Evolutionary conservation across 768 basidiomycete genomes (phyloP), one percentile per base, ranked within the genome.

Genomic region (Collybia mongolica): DNA sequence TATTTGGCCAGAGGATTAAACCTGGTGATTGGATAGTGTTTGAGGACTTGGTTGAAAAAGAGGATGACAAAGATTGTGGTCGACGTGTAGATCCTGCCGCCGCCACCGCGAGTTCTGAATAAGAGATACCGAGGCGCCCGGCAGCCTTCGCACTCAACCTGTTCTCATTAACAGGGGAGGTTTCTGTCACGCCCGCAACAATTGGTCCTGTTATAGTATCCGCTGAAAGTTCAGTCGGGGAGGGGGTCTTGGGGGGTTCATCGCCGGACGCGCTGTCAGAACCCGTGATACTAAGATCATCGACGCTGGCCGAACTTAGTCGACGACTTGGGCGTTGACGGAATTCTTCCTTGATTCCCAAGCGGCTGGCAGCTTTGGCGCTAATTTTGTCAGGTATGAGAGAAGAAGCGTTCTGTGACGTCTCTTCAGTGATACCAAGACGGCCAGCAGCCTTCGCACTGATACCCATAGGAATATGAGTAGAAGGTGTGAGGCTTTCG

Each of bases 21-120:
- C 88, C 88, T 5, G 83, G 76, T 1, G 83, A 82, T 60, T 87
- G 86, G 39, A 73, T 60, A 0, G 69, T 58, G 9, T 58, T 48
- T 22, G 41, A 44, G 8, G 42, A 38, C 9, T 28, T 41, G 3
- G 53, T 38, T 35, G 57, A 50, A 9, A 55, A 54, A 18, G 61
- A 55, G 5, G 61, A 57, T 4, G 55, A 53, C 5, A 61, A 57
- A 9, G 61, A 57, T 9, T 44, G 42, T 11, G 62, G 57, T 6
- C 54, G 57, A 32, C 47, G 57, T 5, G 48, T 53, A 4, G 67
- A 63, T 7, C 62, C 54, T 6, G 66, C 65, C 9, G 71, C 57
- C 18, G 71, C 67, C 5, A 63, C 63, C 32, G 55, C 45, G 8
- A 65, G 39, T 39, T 52, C 58, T 20, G 69, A 67, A 45, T 69